A percentile compares a stretch with the other conserved stretches of the same genome.
Evolutionary conservation across 805 yeast genomes (phyloP).

Genomic region (Yarrowia sp.): DNA sequence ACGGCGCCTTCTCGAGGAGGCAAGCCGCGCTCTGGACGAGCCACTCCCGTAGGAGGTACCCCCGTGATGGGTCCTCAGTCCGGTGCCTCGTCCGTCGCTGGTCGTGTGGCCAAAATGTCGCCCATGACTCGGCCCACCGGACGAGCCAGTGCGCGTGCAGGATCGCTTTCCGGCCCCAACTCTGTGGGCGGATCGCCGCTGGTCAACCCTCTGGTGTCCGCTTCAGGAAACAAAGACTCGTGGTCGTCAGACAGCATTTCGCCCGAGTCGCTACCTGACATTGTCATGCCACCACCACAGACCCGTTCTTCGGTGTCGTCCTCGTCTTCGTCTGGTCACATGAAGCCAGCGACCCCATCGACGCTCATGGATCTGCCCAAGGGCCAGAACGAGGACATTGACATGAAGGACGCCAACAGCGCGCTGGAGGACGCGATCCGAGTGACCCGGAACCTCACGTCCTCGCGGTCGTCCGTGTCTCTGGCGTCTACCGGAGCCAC

Average conservation of each 20-base stretch:
- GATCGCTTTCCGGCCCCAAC: slow-evolving; percentile 2
- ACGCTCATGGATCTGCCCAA: slow-evolving; percentile 23
- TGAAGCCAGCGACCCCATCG: slow-evolving; percentile 23
- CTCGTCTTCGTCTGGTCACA: neutral
- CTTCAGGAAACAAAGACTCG: slow-evolving; percentile 13
- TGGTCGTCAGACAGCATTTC: slow-evolving; percentile 20
- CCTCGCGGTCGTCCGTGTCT: slow-evolving; percentile 4
- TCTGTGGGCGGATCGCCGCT: slow-evolving; percentile 10
- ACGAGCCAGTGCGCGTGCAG: slow-evolving; percentile 7
- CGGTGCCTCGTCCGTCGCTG: neutral
- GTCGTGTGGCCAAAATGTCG: slow-evolving; percentile 29
- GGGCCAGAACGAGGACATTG: slow-evolving; percentile 14
- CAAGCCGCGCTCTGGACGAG: slow-evolving; percentile 6
- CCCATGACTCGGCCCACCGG: slow-evolving; percentile 28
- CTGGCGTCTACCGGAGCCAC: slow-evolving; percentile 14
- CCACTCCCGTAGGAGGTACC: slow-evolving; percentile 1
- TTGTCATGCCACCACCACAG: slow-evolving; percentile 28
- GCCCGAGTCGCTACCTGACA: slow-evolving; percentile 24
- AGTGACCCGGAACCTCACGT: slow-evolving; percentile 13
- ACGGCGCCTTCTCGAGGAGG: neutral
- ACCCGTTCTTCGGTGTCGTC: neutral
- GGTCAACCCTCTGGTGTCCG: slow-evolving; percentile 15
- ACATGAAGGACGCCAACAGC: slow-evolving; percentile 10
- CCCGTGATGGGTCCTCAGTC: slow-evolving; percentile 24
- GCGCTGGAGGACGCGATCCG: slow-evolving; percentile 24